phyloP scores from a whole-genome alignment of 2,329 filamentous ascomycete species.

The Colletotrichum melonis region DNA sequence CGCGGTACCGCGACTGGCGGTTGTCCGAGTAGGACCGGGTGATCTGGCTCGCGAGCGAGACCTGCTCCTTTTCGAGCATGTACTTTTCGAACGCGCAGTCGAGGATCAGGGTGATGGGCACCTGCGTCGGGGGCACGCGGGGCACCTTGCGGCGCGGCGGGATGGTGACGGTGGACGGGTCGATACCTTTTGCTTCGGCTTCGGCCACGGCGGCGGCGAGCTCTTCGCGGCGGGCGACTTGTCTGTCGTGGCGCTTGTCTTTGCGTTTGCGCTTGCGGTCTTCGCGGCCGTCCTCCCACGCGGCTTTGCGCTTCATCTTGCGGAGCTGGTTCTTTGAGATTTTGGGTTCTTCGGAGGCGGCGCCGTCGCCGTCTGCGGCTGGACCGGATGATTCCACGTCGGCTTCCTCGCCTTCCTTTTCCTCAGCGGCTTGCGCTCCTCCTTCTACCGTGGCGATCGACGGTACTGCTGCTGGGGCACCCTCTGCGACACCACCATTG shows the following conservation, averaged over 20 bases:
- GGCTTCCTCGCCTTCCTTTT: not conserved
- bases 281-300: slow-evolving; percentile 80
- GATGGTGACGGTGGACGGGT: slow-evolving; percentile 46
- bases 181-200: slow-evolving; percentile 53
- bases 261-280: slow-evolving; percentile 65
- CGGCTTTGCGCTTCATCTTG: slow-evolving; percentile 76
- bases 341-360: slow-evolving; percentile 22
- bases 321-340: slow-evolving; percentile 91
- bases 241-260: slow-evolving; percentile 62
- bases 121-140: slow-evolving; percentile 55
- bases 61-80: slow-evolving; percentile 88
- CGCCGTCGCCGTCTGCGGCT: not conserved
- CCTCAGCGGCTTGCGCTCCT: slow-evolving; percentile 14
- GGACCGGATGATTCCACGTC: not conserved
- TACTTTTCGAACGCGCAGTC: slow-evolving; percentile 93
- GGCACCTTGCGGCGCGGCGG: slow-evolving; percentile 45
- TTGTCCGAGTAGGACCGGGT: slow-evolving; percentile 94
- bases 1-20: slow-evolving; percentile 71
- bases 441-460: not conserved
- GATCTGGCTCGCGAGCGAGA: slow-evolving; percentile 85
- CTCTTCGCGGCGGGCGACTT: slow-evolving; percentile 61
- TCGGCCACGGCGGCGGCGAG: slow-evolving; percentile 61
- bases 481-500: slow-evolving; percentile 15
- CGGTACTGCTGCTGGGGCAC: not conserved
- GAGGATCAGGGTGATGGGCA: slow-evolving; percentile 84